These are phyloP conservation scores for Wickerhamiella cacticola DNA, from an alignment of 805 yeast genomes.

Conservation along the genomic window DNA sequence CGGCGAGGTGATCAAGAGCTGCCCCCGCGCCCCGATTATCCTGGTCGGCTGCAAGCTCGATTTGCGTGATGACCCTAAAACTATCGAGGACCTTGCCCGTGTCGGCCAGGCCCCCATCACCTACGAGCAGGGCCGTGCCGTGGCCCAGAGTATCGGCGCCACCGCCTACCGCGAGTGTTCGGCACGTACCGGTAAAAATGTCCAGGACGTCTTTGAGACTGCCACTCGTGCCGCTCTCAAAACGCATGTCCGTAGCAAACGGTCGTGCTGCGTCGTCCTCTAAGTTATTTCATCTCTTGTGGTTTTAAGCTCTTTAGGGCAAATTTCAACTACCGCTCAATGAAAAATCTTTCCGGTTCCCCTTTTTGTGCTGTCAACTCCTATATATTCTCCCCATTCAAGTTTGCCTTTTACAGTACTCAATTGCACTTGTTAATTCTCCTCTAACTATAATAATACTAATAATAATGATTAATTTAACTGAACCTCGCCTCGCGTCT, in stretches of 20 bases:
- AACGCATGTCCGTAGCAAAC: constrained; percentile 1
- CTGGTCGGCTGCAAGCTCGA: constrained; percentile 88
- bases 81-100: constrained; percentile 55
- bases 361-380: too few relatives aligned
- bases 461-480: not conserved
- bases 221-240: constrained; percentile 80
- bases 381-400: too few relatives aligned
- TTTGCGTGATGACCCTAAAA: constrained; percentile 68
- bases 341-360: too few relatives aligned
- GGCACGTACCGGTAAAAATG: constrained; percentile 77
- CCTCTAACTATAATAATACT: not conserved
- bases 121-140: constrained; percentile 69
- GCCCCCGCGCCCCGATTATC: constrained; percentile 87
- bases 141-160: constrained; percentile 84
- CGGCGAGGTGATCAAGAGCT: constrained; percentile 83
- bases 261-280: constrained; percentile 7
- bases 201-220: constrained; percentile 81
- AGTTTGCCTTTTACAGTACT: not conserved
- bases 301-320: too few relatives aligned
- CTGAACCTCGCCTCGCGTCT: not conserved
- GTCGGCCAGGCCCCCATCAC: constrained; percentile 73
- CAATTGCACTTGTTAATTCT: not conserved
- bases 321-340: too few relatives aligned
- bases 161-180: constrained; percentile 81
- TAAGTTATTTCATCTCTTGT: not conserved